Conservation (phyloP, 2,329 filamentous ascomycete genomes). For the Bipolaris bicolor region DNA sequence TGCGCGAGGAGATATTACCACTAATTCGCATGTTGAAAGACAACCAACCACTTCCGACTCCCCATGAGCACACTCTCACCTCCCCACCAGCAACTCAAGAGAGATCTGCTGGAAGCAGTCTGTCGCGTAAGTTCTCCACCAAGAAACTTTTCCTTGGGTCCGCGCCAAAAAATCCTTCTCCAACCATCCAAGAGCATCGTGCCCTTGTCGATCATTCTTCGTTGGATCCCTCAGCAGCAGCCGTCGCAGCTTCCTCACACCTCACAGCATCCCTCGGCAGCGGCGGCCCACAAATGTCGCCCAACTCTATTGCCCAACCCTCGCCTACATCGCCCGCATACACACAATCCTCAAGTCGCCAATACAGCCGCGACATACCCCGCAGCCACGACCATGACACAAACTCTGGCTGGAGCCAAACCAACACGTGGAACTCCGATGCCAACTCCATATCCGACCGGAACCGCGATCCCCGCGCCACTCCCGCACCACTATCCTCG, state of each 20-base stretch:
- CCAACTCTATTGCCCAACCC: constrained; percentile 51
- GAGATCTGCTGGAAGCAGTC: constrained; percentile 51
- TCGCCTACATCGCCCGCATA: constrained; percentile 60
- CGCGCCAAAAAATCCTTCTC: constrained; percentile 58
- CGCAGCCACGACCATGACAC: constrained; percentile 44
- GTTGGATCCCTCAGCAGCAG: constrained; percentile 58
- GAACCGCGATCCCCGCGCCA: constrained; percentile 42
- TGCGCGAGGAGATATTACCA: constrained; percentile 90
- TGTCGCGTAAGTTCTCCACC: constrained; percentile 60
- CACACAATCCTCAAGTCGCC: constrained; percentile 40
- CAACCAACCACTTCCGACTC: constrained; percentile 72
- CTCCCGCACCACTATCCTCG: constrained; percentile 39
- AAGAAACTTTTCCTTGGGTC: constrained; percentile 59
- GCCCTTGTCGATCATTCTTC: constrained; percentile 50
- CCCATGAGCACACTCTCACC: constrained; percentile 45
- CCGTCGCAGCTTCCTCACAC: constrained; percentile 58
- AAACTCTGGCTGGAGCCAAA: constrained; percentile 38
- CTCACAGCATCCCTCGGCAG: constrained; percentile 56
- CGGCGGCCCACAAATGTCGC: constrained; percentile 49
- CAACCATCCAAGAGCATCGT: constrained; percentile 55
- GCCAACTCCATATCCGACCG: constrained; percentile 35
- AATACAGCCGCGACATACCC: constrained; percentile 41
- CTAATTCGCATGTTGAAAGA: constrained; percentile 91
- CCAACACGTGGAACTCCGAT: constrained; percentile 40
- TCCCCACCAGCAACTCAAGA: constrained; percentile 46